These are phyloP conservation scores for Salinomyces thailandicus DNA, from an alignment of 2,329 filamentous ascomycete species.

Conservation along the genomic window DNA sequence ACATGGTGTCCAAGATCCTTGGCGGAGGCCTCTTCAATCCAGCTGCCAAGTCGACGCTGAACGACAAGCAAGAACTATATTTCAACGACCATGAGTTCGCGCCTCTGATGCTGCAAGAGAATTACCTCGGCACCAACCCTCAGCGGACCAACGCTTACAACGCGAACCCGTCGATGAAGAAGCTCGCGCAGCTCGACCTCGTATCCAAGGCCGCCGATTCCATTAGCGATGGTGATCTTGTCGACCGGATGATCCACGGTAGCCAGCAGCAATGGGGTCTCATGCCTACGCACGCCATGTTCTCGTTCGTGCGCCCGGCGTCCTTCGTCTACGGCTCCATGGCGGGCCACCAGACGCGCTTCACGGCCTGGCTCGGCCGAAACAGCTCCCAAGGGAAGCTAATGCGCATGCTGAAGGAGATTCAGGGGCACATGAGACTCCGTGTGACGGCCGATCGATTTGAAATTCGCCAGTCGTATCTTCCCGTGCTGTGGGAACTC, in stretches of 20 bases:
- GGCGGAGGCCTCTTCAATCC: slow-evolving; percentile 75
- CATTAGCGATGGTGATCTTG: slow-evolving; percentile 92
- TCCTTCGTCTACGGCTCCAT: slow-evolving; percentile 78
- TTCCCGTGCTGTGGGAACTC: slow-evolving; percentile 77
- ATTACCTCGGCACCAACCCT: slow-evolving; percentile 81
- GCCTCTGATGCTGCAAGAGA: slow-evolving; percentile 95
- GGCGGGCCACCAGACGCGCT: slow-evolving; percentile 53
- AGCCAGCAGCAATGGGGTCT: slow-evolving; percentile 96
- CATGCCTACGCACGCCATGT: slow-evolving; percentile 92
- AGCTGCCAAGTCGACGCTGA: slow-evolving; percentile 74
- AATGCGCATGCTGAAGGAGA: slow-evolving; percentile 74
- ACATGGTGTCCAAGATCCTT: slow-evolving; percentile 89
- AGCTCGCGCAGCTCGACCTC: slow-evolving; percentile 74
- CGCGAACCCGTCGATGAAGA: slow-evolving; percentile 51
- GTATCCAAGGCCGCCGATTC: slow-evolving; percentile 82
- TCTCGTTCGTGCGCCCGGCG: slow-evolving; percentile 85
- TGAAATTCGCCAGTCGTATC: slow-evolving; percentile 87
- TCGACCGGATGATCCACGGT: slow-evolving; percentile 96
- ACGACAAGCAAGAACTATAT: slow-evolving; percentile 97
- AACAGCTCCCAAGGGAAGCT: slow-evolving; percentile 76
- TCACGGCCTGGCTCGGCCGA: slow-evolving; percentile 89
- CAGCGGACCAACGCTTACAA: slow-evolving; percentile 51
- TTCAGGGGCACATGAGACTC: slow-evolving; percentile 94
- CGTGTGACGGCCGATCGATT: slow-evolving; percentile 82
- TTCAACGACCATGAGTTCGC: slow-evolving; percentile 99